A percentile compares a stretch with the other conserved stretches of the same genome.
These are phyloP conservation scores for Pestalotiopsis sp. DNA, from an alignment of 2,329 filamentous ascomycete species.

Conservation along the genomic window DNA sequence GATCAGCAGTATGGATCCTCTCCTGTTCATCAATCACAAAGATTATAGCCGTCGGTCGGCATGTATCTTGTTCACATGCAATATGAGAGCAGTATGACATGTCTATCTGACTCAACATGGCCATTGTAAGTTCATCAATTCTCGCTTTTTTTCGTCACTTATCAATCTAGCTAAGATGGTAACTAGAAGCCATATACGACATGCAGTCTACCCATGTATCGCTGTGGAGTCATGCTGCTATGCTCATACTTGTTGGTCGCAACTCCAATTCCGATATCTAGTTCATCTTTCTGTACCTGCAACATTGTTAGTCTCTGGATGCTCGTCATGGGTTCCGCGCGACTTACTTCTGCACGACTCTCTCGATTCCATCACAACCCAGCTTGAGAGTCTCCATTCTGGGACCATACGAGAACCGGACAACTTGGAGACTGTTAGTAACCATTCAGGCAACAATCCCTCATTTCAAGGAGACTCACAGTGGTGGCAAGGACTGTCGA, in stretches of 20 bases:
- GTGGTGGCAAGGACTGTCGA: conserved; percentile 93
- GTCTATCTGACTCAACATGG: background rate
- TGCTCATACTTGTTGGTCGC: background rate
- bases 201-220: background rate
- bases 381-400: conserved; percentile 77
- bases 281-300: background rate
- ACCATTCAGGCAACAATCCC: background rate
- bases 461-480: conserved; percentile 39
- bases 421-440: conserved; percentile 45
- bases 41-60: background rate
- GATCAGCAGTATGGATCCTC: background rate
- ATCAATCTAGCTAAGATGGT: background rate
- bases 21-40: background rate
- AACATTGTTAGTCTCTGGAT: background rate
- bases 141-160: background rate
- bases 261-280: background rate
- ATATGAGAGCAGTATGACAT: background rate
- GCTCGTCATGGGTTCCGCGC: background rate
- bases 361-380: conserved; percentile 83
- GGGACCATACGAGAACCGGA: conserved; percentile 83
- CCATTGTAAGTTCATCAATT: background rate
- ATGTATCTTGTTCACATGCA: background rate
- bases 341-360: conserved; percentile 70
- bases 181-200: background rate
- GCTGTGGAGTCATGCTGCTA: background rate